A percentile compares a stretch with the other conserved stretches of the same genome.
phyloP scores from a whole-genome alignment of 352 stramenopile genomes.

The Phytopythium chamaehyphon region DNA sequence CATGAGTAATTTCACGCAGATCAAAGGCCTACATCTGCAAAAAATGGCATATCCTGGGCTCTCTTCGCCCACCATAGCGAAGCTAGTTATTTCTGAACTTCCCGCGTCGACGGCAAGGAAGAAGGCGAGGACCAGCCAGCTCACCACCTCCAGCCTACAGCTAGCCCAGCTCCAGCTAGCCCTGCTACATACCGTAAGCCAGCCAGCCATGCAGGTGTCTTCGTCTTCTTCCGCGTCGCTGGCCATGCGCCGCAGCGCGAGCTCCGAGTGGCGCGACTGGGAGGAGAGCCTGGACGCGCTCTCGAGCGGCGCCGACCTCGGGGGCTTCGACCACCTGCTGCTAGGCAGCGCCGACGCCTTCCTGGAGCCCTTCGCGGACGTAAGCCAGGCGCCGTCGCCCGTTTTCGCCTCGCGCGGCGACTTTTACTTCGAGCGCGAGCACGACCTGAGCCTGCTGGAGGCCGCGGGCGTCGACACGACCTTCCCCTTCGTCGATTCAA shows the following conservation, averaged over 20 bases:
- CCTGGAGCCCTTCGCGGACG: constrained; percentile 39
- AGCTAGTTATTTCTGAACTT: constrained; percentile 6
- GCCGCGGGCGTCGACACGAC: constrained; percentile 25
- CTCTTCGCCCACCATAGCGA: too few relatives aligned
- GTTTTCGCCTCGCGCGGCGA: constrained; percentile 17
- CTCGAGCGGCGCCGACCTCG: constrained; percentile 32
- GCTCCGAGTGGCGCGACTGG: constrained; percentile 37
- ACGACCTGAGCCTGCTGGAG: constrained; percentile 21
- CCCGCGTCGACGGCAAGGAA: constrained; percentile 5
- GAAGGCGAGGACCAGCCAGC: constrained; percentile 5
- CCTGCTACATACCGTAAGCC: too few relatives aligned
- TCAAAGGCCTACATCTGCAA: background rate
- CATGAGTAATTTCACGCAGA: background rate
- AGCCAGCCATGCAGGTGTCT: background rate
- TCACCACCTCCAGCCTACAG: background rate
- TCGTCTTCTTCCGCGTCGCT: constrained; percentile 11
- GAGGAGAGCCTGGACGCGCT: constrained; percentile 28
- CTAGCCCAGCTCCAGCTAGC: too few relatives aligned
- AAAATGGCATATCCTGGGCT: too few relatives aligned
- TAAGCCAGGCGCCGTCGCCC: constrained; percentile 21
- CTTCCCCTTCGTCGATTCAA: constrained; percentile 28
- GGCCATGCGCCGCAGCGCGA: constrained; percentile 21
- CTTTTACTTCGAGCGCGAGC: constrained; percentile 21
- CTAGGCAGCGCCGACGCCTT: constrained; percentile 57
- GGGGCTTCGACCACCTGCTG: constrained; percentile 56